Conservation (phyloP, 805 yeast species). For the Ogataea sp. region DNA sequence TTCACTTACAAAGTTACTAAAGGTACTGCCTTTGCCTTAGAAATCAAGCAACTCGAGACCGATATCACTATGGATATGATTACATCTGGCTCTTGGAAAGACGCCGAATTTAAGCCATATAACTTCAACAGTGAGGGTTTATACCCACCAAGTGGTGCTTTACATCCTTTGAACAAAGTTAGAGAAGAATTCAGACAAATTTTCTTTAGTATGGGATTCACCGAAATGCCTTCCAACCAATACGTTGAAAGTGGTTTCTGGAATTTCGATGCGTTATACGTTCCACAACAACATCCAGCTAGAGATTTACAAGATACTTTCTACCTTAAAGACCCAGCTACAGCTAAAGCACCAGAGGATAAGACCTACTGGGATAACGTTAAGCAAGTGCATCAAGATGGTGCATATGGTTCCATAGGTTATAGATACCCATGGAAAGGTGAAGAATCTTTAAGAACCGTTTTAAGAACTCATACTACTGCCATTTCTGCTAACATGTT, state of each 20-base stretch:
- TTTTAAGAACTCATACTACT: conserved; percentile 95
- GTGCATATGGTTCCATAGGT: conserved; percentile 92
- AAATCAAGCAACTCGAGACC: conserved; percentile 77
- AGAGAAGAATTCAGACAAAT: conserved; percentile 97
- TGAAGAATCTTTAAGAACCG: conserved; percentile 84
- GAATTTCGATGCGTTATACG: conserved; percentile 95
- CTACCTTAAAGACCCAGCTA: conserved; percentile 87
- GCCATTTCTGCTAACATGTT: conserved; percentile 88
- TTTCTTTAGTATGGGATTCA: conserved; percentile 96
- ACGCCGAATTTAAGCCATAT: conserved; percentile 83
- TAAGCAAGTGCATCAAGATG: conserved; percentile 78
- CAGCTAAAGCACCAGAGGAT: conserved; percentile 80
- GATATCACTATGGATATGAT: conserved; percentile 95
- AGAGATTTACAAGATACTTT: conserved; percentile 98
- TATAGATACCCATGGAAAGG: conserved; percentile 97
- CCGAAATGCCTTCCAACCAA: conserved; percentile 98
- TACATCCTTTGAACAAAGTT: conserved; percentile 94
- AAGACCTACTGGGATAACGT: conserved; percentile 68
- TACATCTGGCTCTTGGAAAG: conserved; percentile 71
- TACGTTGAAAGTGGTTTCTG: conserved; percentile 98
- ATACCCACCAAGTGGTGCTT: conserved; percentile 78
- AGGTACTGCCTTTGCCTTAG: conserved; percentile 78
- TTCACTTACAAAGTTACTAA: conserved; percentile 70
- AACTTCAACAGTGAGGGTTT: conserved; percentile 95
- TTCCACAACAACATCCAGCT: conserved; percentile 99